phyloP scores from a whole-genome alignment of 129 eudicot genomes.

The Flaveria bidentis region DNA sequence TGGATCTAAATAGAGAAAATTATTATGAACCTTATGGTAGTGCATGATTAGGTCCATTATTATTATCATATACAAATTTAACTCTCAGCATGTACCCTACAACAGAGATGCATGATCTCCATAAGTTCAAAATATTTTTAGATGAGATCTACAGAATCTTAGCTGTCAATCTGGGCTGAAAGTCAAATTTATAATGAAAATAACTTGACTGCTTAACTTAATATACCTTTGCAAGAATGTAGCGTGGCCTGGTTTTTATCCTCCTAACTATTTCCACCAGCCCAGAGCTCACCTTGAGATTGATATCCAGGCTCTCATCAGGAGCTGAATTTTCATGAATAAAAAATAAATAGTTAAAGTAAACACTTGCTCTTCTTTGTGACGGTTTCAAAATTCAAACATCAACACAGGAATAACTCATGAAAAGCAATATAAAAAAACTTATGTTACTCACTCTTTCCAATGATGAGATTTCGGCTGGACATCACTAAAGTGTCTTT shows the following conservation, averaged over 20 bases:
- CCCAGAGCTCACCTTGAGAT: conserved; percentile 94
- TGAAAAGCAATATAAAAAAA: background rate
- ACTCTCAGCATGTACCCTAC: background rate
- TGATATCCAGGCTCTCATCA: conserved; percentile 89
- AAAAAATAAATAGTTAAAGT: conserved; percentile 6
- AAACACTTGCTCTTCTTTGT: conserved; percentile 9
- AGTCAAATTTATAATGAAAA: background rate
- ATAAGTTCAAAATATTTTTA: too few species aligned
- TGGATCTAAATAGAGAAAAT: background rate
- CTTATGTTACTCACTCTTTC: conserved; percentile 65
- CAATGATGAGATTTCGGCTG: conserved; percentile 81
- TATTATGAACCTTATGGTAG: too few species aligned
- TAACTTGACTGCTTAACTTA: conserved; percentile 4
- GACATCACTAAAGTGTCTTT: conserved; percentile 89
- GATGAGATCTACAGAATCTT: conserved; percentile 5
- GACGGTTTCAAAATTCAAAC: conserved; percentile 11
- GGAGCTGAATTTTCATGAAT: conserved; percentile 62
- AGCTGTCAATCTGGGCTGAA: background rate
- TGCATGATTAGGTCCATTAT: background rate
- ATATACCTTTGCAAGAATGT: conserved; percentile 95
- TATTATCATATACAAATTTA: background rate
- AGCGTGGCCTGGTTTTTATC: conserved; percentile 81
- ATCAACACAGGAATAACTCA: conserved; percentile 17
- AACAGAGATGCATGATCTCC: conserved; percentile 5
- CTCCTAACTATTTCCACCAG: conserved; percentile 90